Percentiles rank a stretch among this genome's conserved stretches.
phyloP scores from a whole-genome alignment of 2,329 filamentous ascomycete species.

The Periconia digitata region DNA sequence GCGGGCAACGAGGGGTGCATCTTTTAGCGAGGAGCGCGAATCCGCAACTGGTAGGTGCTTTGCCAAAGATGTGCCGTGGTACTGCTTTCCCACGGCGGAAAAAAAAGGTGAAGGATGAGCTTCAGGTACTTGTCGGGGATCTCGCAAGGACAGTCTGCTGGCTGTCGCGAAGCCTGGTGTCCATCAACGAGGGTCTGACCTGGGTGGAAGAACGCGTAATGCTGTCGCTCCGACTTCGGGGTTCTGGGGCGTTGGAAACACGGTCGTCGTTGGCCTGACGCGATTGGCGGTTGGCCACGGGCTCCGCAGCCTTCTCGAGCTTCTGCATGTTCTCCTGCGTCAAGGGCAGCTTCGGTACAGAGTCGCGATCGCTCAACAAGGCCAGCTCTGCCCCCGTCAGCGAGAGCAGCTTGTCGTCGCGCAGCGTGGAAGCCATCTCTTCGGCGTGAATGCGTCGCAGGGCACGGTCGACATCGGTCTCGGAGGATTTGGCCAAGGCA shows the following conservation, averaged over 20 bases:
- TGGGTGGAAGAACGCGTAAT: constrained; percentile 8
- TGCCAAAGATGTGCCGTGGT: too few species aligned
- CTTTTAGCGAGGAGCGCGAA: not conserved
- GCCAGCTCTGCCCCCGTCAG: constrained; percentile 43
- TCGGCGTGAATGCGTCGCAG: constrained; percentile 53
- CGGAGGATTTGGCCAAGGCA: constrained; percentile 44
- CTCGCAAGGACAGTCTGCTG: constrained; percentile 28
- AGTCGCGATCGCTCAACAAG: constrained; percentile 16
- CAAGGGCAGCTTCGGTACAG: constrained; percentile 31
- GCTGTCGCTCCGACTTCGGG: constrained; percentile 18
- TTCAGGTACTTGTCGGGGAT: not conserved
- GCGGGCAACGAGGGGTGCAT: constrained; percentile 7
- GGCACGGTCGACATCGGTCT: constrained; percentile 50
- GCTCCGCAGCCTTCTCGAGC: constrained; percentile 32
- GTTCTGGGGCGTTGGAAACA: constrained; percentile 20
- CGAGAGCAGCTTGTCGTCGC: constrained; percentile 59
- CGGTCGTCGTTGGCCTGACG: constrained; percentile 17
- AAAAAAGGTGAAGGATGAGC: not conserved
- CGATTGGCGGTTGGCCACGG: constrained; percentile 10
- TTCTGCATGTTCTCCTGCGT: constrained; percentile 42
- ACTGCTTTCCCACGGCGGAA: not conserved
- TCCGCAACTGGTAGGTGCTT: constrained; percentile 3
- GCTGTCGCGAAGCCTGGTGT: constrained; percentile 21
- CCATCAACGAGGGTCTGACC: constrained; percentile 22
- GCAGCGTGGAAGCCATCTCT: constrained; percentile 56